phyloP scores from a whole-genome alignment of 352 stramenopile species.

The Phytophthora hybrid region DNA sequence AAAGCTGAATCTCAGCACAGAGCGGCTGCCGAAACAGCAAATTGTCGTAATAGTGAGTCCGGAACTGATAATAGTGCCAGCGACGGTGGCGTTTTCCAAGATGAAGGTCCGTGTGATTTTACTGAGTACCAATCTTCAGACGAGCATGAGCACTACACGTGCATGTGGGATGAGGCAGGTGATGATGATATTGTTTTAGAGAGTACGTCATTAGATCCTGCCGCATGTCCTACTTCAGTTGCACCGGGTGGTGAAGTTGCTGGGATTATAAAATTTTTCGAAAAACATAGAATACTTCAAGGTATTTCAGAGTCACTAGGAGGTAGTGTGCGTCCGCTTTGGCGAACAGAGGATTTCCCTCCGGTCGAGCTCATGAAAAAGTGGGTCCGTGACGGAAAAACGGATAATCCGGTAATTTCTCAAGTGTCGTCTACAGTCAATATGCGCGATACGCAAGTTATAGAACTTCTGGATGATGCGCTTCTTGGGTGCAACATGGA shows the following conservation, averaged over 20 bases:
- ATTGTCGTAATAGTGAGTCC: not conserved
- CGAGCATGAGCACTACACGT: not conserved
- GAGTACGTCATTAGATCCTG: not conserved
- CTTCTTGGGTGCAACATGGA: not conserved
- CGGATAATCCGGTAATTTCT: not conserved
- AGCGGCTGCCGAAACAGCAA: not conserved
- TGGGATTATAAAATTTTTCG: too few relatives aligned
- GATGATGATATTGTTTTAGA: not conserved
- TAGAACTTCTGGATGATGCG: not conserved
- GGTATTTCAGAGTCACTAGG: too few relatives aligned
- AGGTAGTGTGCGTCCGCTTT: too few relatives aligned
- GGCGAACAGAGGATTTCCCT: not conserved
- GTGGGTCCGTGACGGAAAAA: not conserved
- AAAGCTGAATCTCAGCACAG: not conserved
- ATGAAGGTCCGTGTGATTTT: not conserved
- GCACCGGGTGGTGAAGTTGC: not conserved
- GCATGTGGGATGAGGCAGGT: not conserved
- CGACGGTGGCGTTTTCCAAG: not conserved
- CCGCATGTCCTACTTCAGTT: not conserved
- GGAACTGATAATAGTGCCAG: not conserved
- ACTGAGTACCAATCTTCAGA: not conserved
- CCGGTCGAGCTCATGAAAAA: not conserved
- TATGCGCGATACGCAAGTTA: not conserved
- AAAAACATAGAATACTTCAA: too few relatives aligned
- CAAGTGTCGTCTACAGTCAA: not conserved